Percentiles rank a stretch among this genome's conserved stretches.
These are phyloP conservation scores for Salix exigua DNA, from an alignment of 345 rosid species.

Conservation along the genomic window DNA sequence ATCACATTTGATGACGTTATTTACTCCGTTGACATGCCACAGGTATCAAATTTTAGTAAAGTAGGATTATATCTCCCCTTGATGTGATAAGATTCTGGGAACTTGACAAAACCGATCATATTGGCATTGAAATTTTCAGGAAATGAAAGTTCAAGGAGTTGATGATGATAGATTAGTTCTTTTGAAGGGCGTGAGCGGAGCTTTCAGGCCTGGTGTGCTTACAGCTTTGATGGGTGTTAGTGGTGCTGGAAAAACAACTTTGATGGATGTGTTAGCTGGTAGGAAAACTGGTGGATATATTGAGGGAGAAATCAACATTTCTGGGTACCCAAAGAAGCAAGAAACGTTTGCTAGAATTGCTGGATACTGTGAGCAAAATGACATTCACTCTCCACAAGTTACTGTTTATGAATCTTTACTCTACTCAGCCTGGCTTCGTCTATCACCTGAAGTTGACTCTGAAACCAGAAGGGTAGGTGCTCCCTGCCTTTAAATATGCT, in stretches of 20 bases:
- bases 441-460: conserved; percentile 42
- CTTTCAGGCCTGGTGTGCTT: conserved; percentile 83
- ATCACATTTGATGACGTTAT: conserved; percentile 52
- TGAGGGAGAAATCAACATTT: conserved; percentile 58
- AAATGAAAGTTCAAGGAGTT: conserved; percentile 58
- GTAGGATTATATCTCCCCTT: not conserved
- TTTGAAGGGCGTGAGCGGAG: conserved; percentile 67
- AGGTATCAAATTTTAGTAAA: conserved; percentile 34
- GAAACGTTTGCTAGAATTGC: conserved; percentile 77
- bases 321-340: conserved; percentile 77
- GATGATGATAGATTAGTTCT: conserved; percentile 57
- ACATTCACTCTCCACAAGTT: conserved; percentile 75
- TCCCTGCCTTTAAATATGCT: not conserved
- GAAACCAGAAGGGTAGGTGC: conserved; percentile 48
- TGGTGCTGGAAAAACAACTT: conserved; percentile 87
- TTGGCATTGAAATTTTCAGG: conserved; percentile 26
- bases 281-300: conserved; percentile 79
- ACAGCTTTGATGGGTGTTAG: conserved; percentile 79
- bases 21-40: conserved; percentile 78
- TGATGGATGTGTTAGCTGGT: conserved; percentile 89
- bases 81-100: not conserved
- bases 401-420: conserved; percentile 72
- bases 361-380: conserved; percentile 77
- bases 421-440: conserved; percentile 75
- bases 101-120: not conserved